Base-by-base conservation (phyloP, 257 asterid species). In the Haberlea rhodopensis region DNA sequence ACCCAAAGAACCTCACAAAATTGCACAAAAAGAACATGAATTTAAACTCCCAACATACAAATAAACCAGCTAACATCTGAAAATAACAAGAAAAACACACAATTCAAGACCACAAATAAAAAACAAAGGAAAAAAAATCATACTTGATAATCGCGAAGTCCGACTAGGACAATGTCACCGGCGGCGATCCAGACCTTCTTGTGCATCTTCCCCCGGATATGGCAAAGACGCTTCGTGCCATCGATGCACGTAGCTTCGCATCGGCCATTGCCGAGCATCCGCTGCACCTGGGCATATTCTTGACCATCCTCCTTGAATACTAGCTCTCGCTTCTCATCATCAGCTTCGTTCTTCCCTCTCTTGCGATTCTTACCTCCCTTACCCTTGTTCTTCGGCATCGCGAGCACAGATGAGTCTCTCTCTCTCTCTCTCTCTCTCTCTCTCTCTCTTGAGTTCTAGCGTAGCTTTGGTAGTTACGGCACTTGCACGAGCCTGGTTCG, bases 121-220 rank as follows among this genome's bases (percentile, higher is more conserved):
- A 1, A 20, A 18, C 10, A 13, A 3, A 4, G 43, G 43, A 1
- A 18, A 6, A 24, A 9, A 18, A 11, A 8, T 0, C 18, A 0
- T 34, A 75, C 96, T 95, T 90, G 97, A 69, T 90, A 90, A 68
- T 90, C 97, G 34, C 97, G 97, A 77, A 90, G 96, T 15, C 96
- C 95, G 45, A 90, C 95, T 62, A 90, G 97, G 73, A 90, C 79
- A 63, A 90, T 90, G 62, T 90, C 97, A 8, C 95, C 95, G 74
- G 95, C 89, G 62, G 97, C 95, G 73, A 90, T 88, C 97, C 96
- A 90, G 43, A 90, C 97, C 73, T 90, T 90, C 80, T 90, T 90
- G 63, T 88, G 96, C 97, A 90, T 85, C 87, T 90, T 90, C 1
- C 96, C 97, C 18, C 96, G 94, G 73, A 90, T 90, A 25, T 88